Percentiles rank a stretch among this genome's conserved stretches.
These are phyloP conservation scores for Cyclanthera cordifolia DNA, from an alignment of 306 rosid species.

Conservation along the genomic window DNA sequence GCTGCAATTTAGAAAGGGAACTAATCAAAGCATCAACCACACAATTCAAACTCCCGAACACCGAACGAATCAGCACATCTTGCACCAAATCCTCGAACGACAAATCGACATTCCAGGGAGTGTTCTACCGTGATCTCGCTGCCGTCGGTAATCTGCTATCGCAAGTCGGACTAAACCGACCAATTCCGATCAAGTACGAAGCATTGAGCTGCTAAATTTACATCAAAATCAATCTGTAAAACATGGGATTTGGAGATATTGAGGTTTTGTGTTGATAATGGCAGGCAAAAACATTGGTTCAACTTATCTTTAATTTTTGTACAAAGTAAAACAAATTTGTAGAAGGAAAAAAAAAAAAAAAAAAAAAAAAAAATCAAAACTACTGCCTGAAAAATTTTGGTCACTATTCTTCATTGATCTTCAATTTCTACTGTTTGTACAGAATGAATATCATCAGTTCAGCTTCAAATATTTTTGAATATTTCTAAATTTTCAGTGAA, in stretches of 20 bases:
- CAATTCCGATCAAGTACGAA: slow-evolving; percentile 75
- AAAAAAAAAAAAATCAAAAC: slow-evolving; percentile 4
- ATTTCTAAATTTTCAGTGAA: background rate
- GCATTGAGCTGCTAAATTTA: slow-evolving; percentile 63
- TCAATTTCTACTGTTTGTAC: slow-evolving; percentile 36
- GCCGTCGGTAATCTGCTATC: slow-evolving; percentile 72
- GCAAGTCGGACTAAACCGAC: slow-evolving; percentile 62
- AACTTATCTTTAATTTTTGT: slow-evolving; percentile 28
- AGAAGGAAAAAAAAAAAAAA: too few species aligned
- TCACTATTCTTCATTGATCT: slow-evolving; percentile 19
- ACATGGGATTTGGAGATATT: slow-evolving; percentile 13
- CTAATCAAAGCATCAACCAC: slow-evolving; percentile 5
- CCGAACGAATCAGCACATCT: slow-evolving; percentile 4
- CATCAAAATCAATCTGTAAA: background rate
- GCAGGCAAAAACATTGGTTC: slow-evolving; percentile 28
- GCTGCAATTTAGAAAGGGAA: slow-evolving; percentile 20
- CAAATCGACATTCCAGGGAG: slow-evolving; percentile 55
- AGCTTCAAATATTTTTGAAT: background rate
- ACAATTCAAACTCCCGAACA: slow-evolving; percentile 6
- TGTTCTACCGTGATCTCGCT: slow-evolving; percentile 76
- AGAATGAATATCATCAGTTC: slow-evolving; percentile 23
- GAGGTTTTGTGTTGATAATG: slow-evolving; percentile 21
- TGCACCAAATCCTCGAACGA: slow-evolving; percentile 26
- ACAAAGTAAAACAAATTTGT: too few species aligned
- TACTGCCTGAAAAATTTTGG: slow-evolving; percentile 81